A percentile compares a stretch with the other conserved stretches of the same genome.
Conservation (phyloP, 129 eudicot species). For the Lactuca sativa region DNA sequence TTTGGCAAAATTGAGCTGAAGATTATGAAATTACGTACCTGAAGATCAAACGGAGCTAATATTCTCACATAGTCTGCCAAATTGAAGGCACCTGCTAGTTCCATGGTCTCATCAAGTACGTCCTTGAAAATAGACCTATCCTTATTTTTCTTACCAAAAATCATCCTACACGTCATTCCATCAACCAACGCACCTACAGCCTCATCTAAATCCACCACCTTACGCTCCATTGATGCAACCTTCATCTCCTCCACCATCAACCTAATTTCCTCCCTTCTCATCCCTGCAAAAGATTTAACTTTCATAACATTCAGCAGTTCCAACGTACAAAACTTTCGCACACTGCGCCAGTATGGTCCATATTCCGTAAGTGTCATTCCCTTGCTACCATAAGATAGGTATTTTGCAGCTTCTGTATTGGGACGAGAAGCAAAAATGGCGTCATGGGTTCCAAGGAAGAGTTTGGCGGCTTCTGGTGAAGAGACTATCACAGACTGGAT, state of each 20-base stretch:
- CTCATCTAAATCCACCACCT: too few species aligned
- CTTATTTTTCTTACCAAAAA: slow-evolving; percentile 35
- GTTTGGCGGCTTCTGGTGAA: too few species aligned
- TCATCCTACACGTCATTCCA: slow-evolving; percentile 37
- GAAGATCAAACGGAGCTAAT: slow-evolving; percentile 33
- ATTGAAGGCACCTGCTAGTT: background rate
- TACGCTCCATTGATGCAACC: too few species aligned
- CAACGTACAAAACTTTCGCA: slow-evolving; percentile 32
- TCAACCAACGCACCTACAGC: slow-evolving; percentile 27
- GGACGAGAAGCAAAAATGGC: slow-evolving; percentile 26
- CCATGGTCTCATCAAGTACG: slow-evolving; percentile 11
- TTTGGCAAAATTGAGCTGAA: too few species aligned
- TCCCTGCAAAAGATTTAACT: slow-evolving; percentile 23
- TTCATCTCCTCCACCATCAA: slow-evolving; percentile 9
- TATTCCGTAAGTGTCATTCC: slow-evolving; percentile 27
- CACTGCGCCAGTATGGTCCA: slow-evolving; percentile 37
- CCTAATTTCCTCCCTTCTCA: slow-evolving; percentile 35
- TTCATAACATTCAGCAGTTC: slow-evolving; percentile 32
- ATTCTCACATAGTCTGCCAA: slow-evolving; percentile 23
- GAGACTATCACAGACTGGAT: too few species aligned
- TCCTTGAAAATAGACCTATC: slow-evolving; percentile 29
- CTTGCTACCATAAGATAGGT: slow-evolving; percentile 21
- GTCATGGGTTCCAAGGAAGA: too few species aligned
- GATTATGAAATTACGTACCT: slow-evolving; percentile 18
- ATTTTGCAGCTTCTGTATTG: slow-evolving; percentile 5